Evolutionary conservation across 345 rosid species (phyloP), one percentile per base, ranked within the genome.

Genomic region (Sisymbrium irio): DNA sequence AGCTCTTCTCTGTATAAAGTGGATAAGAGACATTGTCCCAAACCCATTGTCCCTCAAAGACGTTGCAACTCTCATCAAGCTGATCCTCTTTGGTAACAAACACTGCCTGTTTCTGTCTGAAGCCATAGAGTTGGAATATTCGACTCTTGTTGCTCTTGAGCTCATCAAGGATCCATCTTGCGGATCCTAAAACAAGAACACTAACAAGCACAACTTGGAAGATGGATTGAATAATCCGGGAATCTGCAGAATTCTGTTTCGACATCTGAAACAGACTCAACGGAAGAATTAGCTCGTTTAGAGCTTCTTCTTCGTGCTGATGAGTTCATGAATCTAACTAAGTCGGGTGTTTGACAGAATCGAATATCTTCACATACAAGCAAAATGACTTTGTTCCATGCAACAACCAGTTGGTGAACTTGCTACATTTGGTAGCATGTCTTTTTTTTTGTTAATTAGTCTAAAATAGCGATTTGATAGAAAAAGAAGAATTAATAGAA

Each of bases 31-130:
- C 85, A 77, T 89, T 91, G 80, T 91, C 95, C 96, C 96, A 88
- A n/a, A 85, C 75, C 98, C 98, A 94, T 67, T 79, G 62, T 50
- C 98, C 98, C 75, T 85, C 80, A 71, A 89, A 94, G 44, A 87
- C 88, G 68, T 94, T 77, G 83, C 97, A 94, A 6, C 80, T 82
- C 63, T 82, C 84, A 30, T 76, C 82, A 35, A 89, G 62, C 41
- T 84, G 68, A 71, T 91, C 98, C 30, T 81, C 73, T 1, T 83
- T 73, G 13, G 72, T 72, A 17, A 91, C 87, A 39, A 89, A 76
- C 32, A 87, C 79, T 6, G 85, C 79, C 25, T 66, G 75, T 62
- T 65, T 66, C n/a, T 56, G 61, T 42, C 73, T 82, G 7, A 64
- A 73, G 42, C 72, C 59, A 65, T 79, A 75, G 6, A 63, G 42